phyloP scores from a whole-genome alignment of 2,329 filamentous ascomycete species.

The Hansfordia pulvinata region DNA sequence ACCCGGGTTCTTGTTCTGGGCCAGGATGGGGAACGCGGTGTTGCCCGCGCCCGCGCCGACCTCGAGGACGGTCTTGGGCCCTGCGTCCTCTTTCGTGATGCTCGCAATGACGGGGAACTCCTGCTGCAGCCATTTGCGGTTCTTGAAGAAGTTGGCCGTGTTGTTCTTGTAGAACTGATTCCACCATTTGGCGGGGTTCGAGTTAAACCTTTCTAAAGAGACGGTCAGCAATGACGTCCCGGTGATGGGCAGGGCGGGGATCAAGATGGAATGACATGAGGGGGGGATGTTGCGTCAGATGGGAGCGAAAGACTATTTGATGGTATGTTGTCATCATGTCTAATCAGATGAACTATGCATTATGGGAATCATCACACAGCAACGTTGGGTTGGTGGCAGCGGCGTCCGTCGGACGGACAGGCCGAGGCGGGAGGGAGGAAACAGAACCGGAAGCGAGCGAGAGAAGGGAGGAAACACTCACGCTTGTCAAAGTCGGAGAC shows the following conservation, averaged over 20 bases:
- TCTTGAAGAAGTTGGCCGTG: constrained; percentile 94
- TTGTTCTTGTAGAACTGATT: constrained; percentile 98
- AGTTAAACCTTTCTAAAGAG: constrained; percentile 63
- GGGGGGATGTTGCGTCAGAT: constrained; percentile 38
- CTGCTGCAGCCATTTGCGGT: constrained; percentile 91
- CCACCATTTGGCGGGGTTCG: constrained; percentile 91
- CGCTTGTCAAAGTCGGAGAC: constrained; percentile 89
- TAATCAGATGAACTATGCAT: constrained; percentile 62
- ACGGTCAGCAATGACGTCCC: constrained; percentile 9
- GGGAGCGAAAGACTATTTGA: constrained; percentile 58
- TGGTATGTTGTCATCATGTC: constrained; percentile 46
- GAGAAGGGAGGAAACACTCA: constrained; percentile 24
- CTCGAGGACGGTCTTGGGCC: constrained; percentile 63
- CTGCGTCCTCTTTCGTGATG: constrained; percentile 57
- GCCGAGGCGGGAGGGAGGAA: too few species aligned
- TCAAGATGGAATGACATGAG: too few species aligned
- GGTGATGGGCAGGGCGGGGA: too few species aligned
- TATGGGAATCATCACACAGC: constrained; percentile 40
- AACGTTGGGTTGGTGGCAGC: too few species aligned
- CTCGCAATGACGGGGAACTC: constrained; percentile 84
- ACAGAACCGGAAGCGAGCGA: neutral
- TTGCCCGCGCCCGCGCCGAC: constrained; percentile 94
- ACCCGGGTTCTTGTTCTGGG: constrained; percentile 67
- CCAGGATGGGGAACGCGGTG: constrained; percentile 83
- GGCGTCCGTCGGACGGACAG: too few species aligned